These are phyloP conservation scores for Stevia rebaudiana DNA, from an alignment of 140 eudicot species.

Conservation along the genomic window DNA sequence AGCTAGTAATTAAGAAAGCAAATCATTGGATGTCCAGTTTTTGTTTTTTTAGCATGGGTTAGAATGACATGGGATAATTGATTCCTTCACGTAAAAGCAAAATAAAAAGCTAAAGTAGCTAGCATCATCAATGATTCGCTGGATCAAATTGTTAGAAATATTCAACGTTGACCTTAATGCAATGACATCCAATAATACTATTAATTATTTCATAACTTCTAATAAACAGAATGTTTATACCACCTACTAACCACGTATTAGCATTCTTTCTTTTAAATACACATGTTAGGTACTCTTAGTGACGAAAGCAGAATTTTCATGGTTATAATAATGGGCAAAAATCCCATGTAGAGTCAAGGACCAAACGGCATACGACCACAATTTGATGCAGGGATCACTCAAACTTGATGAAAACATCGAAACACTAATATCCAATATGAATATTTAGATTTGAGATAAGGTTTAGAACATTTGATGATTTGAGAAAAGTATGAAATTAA, in stretches of 20 bases:
- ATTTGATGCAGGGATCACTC: too few species aligned
- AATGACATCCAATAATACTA: background rate
- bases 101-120: constrained; percentile 24
- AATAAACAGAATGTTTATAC: constrained; percentile 14
- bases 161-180: constrained; percentile 17
- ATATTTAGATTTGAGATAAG: too few species aligned
- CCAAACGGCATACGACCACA: background rate
- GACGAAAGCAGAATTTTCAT: background rate
- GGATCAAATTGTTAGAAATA: constrained; percentile 23
- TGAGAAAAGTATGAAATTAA: too few species aligned
- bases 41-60: constrained; percentile 21
- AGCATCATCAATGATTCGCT: constrained; percentile 30
- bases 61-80: constrained; percentile 27
- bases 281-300: background rate
- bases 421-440: too few species aligned
- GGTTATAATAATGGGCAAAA: background rate
- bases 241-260: constrained; percentile 14
- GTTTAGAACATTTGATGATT: too few species aligned
- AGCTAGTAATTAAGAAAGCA: constrained; percentile 19
- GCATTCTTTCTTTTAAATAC: background rate
- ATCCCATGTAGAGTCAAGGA: background rate
- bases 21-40: constrained; percentile 16
- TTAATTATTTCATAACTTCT: background rate
- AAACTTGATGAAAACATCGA: too few species aligned
- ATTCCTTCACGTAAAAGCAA: constrained; percentile 34